Evolutionary conservation across 1,139 yeast species (phyloP).

Genomic region (Debaryomyces robertsiae): DNA sequence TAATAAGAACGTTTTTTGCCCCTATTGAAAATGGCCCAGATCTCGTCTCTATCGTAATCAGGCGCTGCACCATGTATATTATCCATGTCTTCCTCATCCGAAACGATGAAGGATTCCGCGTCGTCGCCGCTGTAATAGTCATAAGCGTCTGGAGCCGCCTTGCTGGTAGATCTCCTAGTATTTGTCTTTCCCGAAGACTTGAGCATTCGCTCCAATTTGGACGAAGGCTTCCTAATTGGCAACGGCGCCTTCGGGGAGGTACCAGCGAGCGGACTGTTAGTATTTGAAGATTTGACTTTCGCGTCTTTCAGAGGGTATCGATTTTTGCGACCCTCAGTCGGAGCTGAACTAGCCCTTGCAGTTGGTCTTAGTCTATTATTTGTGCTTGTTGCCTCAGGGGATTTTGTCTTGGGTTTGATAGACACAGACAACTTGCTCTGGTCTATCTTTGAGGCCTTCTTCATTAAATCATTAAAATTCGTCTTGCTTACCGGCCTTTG

Average conservation of each 20-base stretch:
- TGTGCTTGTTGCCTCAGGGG: conserved; percentile 31
- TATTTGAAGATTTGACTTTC: neutral
- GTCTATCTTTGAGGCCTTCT: conserved; percentile 63
- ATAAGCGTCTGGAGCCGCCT: conserved; percentile 15
- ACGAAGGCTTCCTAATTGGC: conserved; percentile 25
- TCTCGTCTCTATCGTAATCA: conserved; percentile 79
- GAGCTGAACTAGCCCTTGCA: conserved; percentile 6
- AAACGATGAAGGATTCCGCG: conserved; percentile 55
- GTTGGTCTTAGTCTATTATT: conserved; percentile 16
- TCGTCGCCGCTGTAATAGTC: conserved; percentile 35
- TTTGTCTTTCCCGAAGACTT: conserved; percentile 17
- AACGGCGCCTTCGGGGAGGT: conserved; percentile 1
- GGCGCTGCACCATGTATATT: conserved; percentile 9
- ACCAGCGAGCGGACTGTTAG: neutral
- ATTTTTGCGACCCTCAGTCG: conserved; percentile 1
- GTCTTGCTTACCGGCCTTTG: conserved; percentile 44
- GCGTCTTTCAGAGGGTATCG: neutral
- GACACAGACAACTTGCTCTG: conserved; percentile 42
- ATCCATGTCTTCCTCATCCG: conserved; percentile 54
- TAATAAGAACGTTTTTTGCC: conserved; percentile 55
- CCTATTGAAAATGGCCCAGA: conserved; percentile 81
- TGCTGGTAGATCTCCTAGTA: conserved; percentile 1
- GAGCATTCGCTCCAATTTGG: conserved; percentile 31
- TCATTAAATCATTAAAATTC: conserved; percentile 69
- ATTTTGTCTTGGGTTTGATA: conserved; percentile 33